Conservation (phyloP, 306 rosid species). For the Acacia crassicarpa region DNA sequence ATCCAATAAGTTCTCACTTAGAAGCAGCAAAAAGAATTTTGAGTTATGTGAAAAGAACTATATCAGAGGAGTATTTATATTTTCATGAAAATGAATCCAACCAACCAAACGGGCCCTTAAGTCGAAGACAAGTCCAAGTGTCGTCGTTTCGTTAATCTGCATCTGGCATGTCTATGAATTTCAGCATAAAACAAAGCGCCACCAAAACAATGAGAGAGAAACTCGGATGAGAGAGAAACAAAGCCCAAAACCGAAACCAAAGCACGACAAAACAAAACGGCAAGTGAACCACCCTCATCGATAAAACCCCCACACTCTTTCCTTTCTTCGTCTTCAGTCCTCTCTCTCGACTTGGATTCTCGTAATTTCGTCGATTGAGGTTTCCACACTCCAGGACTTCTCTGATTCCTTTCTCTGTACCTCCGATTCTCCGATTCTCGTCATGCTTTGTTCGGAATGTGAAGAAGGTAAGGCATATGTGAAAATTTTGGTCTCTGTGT, state of each 20-base stretch:
- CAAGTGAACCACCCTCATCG: neutral
- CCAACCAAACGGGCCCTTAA: neutral
- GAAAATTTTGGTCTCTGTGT: neutral
- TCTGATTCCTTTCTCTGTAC: neutral
- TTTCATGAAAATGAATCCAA: too few relatives aligned
- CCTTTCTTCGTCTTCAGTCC: neutral
- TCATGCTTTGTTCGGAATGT: neutral
- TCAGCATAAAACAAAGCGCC: conserved; percentile 15
- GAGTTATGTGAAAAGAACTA: too few relatives aligned
- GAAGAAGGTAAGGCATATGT: conserved; percentile 5
- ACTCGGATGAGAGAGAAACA: neutral
- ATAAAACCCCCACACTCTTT: neutral
- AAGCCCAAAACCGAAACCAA: neutral
- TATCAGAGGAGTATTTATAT: too few relatives aligned
- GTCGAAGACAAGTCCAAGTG: neutral
- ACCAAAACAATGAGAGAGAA: neutral
- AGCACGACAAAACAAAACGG: neutral
- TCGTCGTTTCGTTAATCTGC: neutral
- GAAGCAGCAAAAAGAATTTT: too few relatives aligned
- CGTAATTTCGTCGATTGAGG: neutral
- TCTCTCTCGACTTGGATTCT: neutral
- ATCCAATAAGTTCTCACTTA: too few relatives aligned
- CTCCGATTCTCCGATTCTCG: neutral
- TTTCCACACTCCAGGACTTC: neutral
- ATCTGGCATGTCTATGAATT: neutral